Conservation (phyloP, 1,284 basidiomycete species). For the Phellopilus nigrolimitatus region DNA sequence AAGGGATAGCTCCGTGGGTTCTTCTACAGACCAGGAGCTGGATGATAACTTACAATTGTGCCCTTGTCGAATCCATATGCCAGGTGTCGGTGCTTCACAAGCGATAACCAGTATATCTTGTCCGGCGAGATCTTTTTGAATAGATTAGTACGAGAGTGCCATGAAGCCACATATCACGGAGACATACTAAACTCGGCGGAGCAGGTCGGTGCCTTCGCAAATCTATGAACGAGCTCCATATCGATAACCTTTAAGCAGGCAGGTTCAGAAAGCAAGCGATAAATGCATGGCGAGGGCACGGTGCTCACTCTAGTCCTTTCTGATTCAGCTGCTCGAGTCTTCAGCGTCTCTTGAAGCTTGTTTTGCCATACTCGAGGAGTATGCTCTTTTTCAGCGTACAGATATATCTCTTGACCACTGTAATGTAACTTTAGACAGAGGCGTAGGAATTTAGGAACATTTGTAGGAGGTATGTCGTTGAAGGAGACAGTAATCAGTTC, state of each 20-base stretch:
- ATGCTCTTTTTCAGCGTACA: background rate
- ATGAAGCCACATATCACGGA: background rate
- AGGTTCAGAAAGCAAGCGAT: background rate
- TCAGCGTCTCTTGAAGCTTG: background rate
- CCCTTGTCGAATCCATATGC: background rate
- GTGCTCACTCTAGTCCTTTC: background rate
- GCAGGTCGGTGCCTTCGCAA: background rate
- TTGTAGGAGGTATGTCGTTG: background rate
- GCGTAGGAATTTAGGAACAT: background rate
- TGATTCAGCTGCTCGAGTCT: background rate
- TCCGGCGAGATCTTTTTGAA: background rate
- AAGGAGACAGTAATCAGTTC: background rate
- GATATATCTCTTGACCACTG: background rate
- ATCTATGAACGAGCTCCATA: background rate
- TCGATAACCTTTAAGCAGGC: background rate
- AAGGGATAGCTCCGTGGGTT: background rate
- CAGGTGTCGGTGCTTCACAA: background rate
- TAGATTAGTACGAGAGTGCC: no score
- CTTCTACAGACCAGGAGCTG: background rate
- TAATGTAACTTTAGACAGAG: background rate
- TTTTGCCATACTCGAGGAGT: background rate
- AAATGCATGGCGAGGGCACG: background rate
- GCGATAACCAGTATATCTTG: background rate
- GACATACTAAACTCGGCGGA: conserved; percentile 7
- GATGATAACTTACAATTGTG: conserved; percentile 1